phyloP scores from a whole-genome alignment of 2,329 filamentous ascomycete species.

The Chrysoporthe cubensis region DNA sequence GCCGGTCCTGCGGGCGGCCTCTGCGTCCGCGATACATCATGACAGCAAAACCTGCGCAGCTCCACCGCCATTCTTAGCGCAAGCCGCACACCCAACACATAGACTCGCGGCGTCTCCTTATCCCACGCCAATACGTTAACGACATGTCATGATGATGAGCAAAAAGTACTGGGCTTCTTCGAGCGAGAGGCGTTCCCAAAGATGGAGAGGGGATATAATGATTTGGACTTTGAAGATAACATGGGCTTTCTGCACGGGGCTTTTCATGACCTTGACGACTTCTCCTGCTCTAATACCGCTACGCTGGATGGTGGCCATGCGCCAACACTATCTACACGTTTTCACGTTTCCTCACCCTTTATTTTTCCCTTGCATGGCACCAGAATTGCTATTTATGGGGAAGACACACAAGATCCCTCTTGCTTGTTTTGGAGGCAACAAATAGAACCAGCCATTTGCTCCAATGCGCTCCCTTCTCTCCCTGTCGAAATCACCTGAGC shows the following conservation, averaged over 20 bases:
- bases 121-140: conserved; percentile 13
- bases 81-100: conserved; percentile 11
- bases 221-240: conserved; percentile 8
- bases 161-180: conserved; percentile 1
- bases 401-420: conserved; percentile 14
- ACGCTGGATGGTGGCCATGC: conserved; percentile 20
- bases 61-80: neutral
- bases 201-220: conserved; percentile 7
- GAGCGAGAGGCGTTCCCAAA: conserved; percentile 18
- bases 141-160: conserved; percentile 23
- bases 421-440: conserved; percentile 23
- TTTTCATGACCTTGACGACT: conserved; percentile 25
- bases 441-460: conserved; percentile 29
- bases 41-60: neutral
- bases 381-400: neutral
- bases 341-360: neutral
- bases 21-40: neutral
- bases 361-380: neutral
- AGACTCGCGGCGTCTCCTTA: conserved; percentile 1
- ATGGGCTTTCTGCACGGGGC: conserved; percentile 22
- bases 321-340: conserved; percentile 1
- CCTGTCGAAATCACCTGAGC: conserved; percentile 24
- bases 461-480: neutral
- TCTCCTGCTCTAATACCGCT: conserved; percentile 13
- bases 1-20: neutral